These are phyloP conservation scores for Dendrobium officinale DNA, from an alignment of 106 monocot species.

Conservation along the genomic window DNA sequence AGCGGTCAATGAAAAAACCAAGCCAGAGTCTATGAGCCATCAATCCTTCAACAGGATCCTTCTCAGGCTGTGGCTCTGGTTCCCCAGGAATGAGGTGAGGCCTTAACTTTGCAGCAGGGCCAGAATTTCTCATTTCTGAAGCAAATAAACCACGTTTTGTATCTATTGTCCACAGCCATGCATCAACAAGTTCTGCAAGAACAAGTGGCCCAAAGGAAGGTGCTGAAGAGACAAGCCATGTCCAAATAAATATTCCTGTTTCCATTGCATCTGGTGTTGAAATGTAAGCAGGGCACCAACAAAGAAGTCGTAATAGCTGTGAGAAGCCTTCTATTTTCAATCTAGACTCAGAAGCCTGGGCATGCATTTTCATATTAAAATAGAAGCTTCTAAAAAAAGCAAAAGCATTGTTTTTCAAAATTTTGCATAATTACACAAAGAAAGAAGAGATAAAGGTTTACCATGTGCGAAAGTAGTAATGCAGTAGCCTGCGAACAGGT, in stretches of 20 bases:
- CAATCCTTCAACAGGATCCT: constrained; percentile 80
- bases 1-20: constrained; percentile 97
- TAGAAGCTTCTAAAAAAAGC: not conserved
- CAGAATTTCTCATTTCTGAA: constrained; percentile 74
- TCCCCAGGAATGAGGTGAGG: constrained; percentile 94
- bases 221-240: constrained; percentile 93
- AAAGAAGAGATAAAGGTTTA: constrained; percentile 17
- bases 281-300: constrained; percentile 99
- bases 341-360: constrained; percentile 57
- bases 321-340: constrained; percentile 70
- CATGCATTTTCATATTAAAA: constrained; percentile 5
- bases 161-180: constrained; percentile 99
- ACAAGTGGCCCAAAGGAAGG: constrained; percentile 91
- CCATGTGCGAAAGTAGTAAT: constrained; percentile 86
- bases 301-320: constrained; percentile 83
- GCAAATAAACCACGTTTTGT: constrained; percentile 98
- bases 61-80: constrained; percentile 71
- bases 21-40: constrained; percentile 96
- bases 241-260: constrained; percentile 98
- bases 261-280: constrained; percentile 95
- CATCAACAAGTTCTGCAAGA: constrained; percentile 97
- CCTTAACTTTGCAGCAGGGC: constrained; percentile 89
- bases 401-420: not conserved
- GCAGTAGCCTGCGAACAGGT: constrained; percentile 96
- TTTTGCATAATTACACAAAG: not conserved